A percentile compares a stretch with the other conserved stretches of the same genome.
Evolutionary conservation across 1,284 basidiomycete genomes (phyloP).

Genomic region (Megacollybia platyphylla): DNA sequence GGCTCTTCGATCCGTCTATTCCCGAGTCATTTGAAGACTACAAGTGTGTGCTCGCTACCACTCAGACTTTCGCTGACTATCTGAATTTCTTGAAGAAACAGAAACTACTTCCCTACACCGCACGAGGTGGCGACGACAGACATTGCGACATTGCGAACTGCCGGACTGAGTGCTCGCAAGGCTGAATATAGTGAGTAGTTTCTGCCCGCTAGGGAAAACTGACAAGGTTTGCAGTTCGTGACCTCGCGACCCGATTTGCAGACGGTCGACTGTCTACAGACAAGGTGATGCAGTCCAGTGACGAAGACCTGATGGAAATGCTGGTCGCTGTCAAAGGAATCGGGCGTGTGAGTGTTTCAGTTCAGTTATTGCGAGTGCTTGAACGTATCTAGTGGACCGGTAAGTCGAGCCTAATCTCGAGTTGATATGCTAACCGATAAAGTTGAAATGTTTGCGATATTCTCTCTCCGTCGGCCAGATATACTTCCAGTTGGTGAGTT

Average conservation of each 20-base stretch:
- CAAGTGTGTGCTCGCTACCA: slow-evolving; percentile 10
- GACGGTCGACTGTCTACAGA: slow-evolving; percentile 67
- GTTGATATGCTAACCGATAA: slow-evolving; percentile 3
- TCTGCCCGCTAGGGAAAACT: background rate
- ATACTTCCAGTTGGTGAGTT: slow-evolving; percentile 62
- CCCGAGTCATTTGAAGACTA: slow-evolving; percentile 52
- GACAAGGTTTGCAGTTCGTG: slow-evolving; percentile 39
- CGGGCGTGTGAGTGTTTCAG: slow-evolving; percentile 40
- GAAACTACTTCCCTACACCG: slow-evolving; percentile 55
- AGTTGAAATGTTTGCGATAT: slow-evolving; percentile 87
- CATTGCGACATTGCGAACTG: slow-evolving; percentile 45
- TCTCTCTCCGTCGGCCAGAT: slow-evolving; percentile 72
- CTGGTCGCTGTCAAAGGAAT: slow-evolving; percentile 74
- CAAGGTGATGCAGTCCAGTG: slow-evolving; percentile 56
- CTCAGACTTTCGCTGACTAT: background rate
- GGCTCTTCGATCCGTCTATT: slow-evolving; percentile 59
- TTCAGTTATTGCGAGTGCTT: slow-evolving; percentile 1
- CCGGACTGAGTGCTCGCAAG: slow-evolving; percentile 71
- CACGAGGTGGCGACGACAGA: slow-evolving; percentile 52
- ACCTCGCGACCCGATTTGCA: slow-evolving; percentile 65
- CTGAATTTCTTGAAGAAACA: slow-evolving; percentile 1
- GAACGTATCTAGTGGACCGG: slow-evolving; percentile 32
- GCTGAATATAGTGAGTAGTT: slow-evolving; percentile 65
- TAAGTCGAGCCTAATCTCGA: slow-evolving; percentile 11
- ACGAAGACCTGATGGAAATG: slow-evolving; percentile 65